A percentile compares a stretch with the other conserved stretches of the same genome.
These are phyloP conservation scores for Galerina sulciceps DNA, from an alignment of 768 basidiomycete species.

Conservation along the genomic window DNA sequence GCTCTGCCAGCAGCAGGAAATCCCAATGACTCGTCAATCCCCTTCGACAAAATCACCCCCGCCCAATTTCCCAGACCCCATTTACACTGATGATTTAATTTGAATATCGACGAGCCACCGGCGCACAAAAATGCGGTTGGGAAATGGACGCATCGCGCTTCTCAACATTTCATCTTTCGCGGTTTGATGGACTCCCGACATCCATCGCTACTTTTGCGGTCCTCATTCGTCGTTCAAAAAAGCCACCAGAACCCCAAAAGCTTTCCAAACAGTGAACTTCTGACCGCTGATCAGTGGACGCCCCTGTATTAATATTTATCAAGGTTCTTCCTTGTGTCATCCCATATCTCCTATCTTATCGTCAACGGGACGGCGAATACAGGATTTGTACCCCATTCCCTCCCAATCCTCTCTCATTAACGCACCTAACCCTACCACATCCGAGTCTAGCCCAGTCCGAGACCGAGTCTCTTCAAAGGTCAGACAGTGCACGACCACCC, in stretches of 20 bases:
- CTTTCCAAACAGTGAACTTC: neutral
- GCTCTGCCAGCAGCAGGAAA: neutral
- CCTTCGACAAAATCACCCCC: neutral
- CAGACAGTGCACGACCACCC: too few relatives aligned
- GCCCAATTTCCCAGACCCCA: neutral
- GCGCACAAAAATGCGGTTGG: neutral
- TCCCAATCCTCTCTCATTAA: too few relatives aligned
- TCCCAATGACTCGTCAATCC: neutral
- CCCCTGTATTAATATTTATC: too few relatives aligned
- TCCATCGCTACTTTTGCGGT: neutral
- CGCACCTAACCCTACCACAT: too few relatives aligned
- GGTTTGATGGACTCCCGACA: neutral
- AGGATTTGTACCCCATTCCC: too few relatives aligned
- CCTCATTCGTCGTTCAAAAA: too few relatives aligned
- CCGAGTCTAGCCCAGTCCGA: too few relatives aligned
- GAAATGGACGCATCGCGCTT: neutral
- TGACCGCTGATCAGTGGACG: neutral
- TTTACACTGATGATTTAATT: neutral
- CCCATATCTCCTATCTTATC: too few relatives aligned
- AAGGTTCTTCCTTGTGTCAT: too few relatives aligned
- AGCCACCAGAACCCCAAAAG: neutral
- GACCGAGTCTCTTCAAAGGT: too few relatives aligned
- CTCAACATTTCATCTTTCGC: neutral
- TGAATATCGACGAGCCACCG: neutral
- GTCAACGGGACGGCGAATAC: too few relatives aligned